phyloP scores from a whole-genome alignment of 2,329 filamentous ascomycete genomes.

The Lizonia empirigonia region DNA sequence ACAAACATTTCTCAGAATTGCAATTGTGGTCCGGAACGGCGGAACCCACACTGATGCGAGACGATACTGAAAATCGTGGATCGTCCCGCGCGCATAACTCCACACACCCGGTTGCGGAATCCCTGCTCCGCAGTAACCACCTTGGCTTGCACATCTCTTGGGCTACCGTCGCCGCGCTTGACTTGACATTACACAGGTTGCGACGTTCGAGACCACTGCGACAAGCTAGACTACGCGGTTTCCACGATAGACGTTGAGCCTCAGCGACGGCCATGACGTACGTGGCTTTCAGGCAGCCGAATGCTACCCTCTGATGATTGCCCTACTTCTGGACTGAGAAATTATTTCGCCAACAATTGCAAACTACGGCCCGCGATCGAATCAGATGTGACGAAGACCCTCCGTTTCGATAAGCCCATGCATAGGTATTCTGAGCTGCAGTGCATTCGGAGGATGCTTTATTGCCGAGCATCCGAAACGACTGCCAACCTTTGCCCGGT shows the following conservation, averaged over 20 bases:
- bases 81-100: constrained; percentile 25
- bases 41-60: constrained; percentile 9
- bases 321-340: neutral
- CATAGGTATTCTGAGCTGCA: neutral
- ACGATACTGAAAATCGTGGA: constrained; percentile 25
- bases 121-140: constrained; percentile 16
- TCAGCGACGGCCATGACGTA: constrained; percentile 7
- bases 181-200: neutral
- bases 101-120: constrained; percentile 19
- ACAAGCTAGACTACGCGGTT: neutral
- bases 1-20: neutral
- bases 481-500: constrained; percentile 15
- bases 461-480: constrained; percentile 5
- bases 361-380: neutral
- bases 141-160: neutral
- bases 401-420: neutral
- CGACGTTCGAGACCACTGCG: constrained; percentile 5
- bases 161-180: neutral
- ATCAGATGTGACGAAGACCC: neutral
- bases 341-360: neutral
- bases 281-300: constrained; percentile 4
- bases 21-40: constrained; percentile 1
- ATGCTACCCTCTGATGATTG: neutral
- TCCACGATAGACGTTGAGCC: constrained; percentile 5
- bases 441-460: neutral